These are phyloP conservation scores for Musa schizocarpa DNA, from an alignment of 176 grass and related monocot species.

Conservation along the genomic window DNA sequence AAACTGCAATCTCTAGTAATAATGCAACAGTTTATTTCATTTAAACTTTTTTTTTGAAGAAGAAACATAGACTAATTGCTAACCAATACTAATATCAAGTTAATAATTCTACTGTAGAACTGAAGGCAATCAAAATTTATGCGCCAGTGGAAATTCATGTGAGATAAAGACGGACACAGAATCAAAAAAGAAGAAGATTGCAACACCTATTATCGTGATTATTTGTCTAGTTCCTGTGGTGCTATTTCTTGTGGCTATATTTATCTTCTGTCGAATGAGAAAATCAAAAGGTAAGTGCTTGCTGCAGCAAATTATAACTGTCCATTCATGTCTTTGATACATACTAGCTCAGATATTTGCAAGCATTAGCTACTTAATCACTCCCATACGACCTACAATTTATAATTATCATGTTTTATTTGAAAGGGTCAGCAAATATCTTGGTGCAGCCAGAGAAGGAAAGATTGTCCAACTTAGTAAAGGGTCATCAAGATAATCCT, in stretches of 20 bases:
- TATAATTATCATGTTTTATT: neutral
- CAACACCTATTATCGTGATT: slow-evolving; percentile 10
- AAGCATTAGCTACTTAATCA: neutral
- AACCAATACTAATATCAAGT: neutral
- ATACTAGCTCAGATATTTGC: neutral
- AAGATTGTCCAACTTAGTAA: neutral
- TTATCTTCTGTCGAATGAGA: neutral
- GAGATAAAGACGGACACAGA: neutral
- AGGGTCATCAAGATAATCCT: neutral
- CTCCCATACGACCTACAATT: neutral
- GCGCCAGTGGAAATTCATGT: slow-evolving; percentile 13
- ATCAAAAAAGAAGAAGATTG: neutral
- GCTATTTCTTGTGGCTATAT: neutral
- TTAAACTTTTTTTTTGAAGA: neutral
- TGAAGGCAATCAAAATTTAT: slow-evolving; percentile 37
- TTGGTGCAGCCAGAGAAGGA: neutral
- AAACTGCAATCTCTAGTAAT: neutral
- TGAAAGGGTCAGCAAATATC: neutral
- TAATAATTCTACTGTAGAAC: slow-evolving; percentile 14
- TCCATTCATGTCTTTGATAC: neutral
- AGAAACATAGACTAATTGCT: no score
- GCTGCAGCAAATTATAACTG: neutral
- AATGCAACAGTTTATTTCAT: neutral
- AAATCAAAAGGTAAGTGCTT: slow-evolving; percentile 3
- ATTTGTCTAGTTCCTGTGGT: neutral